A percentile compares a stretch with the other conserved stretches of the same genome.
Evolutionary conservation across 2,329 filamentous ascomycete species (phyloP).

Genomic region (Xylaria polymorpha): DNA sequence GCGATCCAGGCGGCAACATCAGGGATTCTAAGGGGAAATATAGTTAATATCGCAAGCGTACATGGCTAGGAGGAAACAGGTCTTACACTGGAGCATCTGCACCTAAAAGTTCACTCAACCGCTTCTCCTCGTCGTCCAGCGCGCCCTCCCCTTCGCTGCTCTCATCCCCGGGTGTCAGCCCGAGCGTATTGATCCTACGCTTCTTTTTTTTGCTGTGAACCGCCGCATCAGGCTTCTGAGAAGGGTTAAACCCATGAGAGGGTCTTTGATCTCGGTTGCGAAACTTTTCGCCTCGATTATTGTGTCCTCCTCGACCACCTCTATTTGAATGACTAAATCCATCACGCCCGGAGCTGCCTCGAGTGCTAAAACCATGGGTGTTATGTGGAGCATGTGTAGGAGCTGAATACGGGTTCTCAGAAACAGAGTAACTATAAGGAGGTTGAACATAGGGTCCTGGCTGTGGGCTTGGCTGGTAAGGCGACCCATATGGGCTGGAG

Average conservation of each 20-base stretch:
- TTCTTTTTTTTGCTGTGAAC: slow-evolving; percentile 72
- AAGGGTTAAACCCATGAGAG: slow-evolving; percentile 51
- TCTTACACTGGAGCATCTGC: slow-evolving; percentile 66
- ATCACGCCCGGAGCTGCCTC: slow-evolving; percentile 38
- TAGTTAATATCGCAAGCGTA: slow-evolving; percentile 32
- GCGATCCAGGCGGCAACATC: slow-evolving; percentile 85
- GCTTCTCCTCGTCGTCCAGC: slow-evolving; percentile 76
- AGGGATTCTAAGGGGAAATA: slow-evolving; percentile 58
- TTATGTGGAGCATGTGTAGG: slow-evolving; percentile 51
- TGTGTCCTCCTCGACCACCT: slow-evolving; percentile 55
- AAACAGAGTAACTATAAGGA: slow-evolving; percentile 54
- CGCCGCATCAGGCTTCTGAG: slow-evolving; percentile 65
- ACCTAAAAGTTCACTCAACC: slow-evolving; percentile 65
- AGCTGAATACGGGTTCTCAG: slow-evolving; percentile 52
- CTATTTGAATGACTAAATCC: slow-evolving; percentile 45
- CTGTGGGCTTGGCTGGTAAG: slow-evolving; percentile 57
- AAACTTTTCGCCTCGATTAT: slow-evolving; percentile 56
- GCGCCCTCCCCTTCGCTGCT: slow-evolving; percentile 70
- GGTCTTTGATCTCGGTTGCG: slow-evolving; percentile 50
- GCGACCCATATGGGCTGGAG: slow-evolving; percentile 54
- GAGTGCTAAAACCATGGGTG: slow-evolving; percentile 35
- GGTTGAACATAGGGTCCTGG: slow-evolving; percentile 49
- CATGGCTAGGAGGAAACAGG: slow-evolving; percentile 32
- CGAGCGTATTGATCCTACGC: slow-evolving; percentile 77
- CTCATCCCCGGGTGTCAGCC: slow-evolving; percentile 73